Base-by-base conservation (phyloP, 2,329 filamentous ascomycete genomes). In the Diaporthe vexans region DNA sequence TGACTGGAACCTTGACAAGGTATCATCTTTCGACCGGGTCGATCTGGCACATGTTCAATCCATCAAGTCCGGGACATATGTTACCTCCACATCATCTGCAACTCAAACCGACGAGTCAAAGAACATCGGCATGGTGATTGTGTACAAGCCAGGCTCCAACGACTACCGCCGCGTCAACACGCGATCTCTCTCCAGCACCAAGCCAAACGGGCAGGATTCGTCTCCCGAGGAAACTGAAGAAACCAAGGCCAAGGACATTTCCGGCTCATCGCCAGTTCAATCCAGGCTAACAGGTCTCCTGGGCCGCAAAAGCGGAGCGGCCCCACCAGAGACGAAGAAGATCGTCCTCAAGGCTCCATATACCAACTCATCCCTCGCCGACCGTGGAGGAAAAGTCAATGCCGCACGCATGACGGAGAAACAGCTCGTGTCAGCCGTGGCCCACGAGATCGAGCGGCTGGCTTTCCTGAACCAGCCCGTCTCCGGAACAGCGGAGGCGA, bases 1-100 rank as follows among this genome's bases (percentile, higher is more conserved):
- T 78, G 95, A 98, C 83, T 98, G 96, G 95, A 94, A 94, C 76
- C 92, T 95, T 10, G 97, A 98, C 84, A 98, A 98, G 81, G 94
- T 99, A 1, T 93, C 93, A 17, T 95, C 94, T 0, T 98, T 98
- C 82, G 95, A 98, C 84, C 89, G 95, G 10, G 91, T 98, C 19
- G 92, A 94, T 74, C 87, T 98, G 10, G 88, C 90, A 26, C 94
- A 94, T 73, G 86, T 99, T 48, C 88, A 89, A 1, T 88, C 89
- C 33, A 91, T 99, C 78, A 92, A 92, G 80, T 90, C 92, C 75
- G 97, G 97, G 26, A 93, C 94, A 0, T 99, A 98, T 80, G 94
- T 99, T 79, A 98, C 95, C 0, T 96, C 93, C 3, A 97, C 95
- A 0, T 88, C 98, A 7, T 95, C 95, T 1, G 86, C 92, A 1